Conservation (phyloP, 1,284 basidiomycete species). For the Sporisorium exsertum region DNA sequence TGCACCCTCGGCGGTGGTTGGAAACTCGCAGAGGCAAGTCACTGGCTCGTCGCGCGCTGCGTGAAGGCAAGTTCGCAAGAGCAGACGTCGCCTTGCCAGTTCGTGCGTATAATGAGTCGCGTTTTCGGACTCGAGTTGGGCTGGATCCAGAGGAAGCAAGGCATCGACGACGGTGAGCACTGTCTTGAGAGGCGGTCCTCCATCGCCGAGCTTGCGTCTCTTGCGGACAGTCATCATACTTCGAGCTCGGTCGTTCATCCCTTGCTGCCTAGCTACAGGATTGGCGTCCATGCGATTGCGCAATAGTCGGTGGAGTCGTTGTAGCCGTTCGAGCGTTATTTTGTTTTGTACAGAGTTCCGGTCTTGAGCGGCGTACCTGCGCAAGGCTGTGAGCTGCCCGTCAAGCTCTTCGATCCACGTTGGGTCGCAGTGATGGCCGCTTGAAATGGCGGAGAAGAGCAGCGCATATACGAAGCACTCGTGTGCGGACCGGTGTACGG, state of each 20-base stretch:
- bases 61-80: slow-evolving; percentile 15
- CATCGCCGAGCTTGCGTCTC: slow-evolving; percentile 18
- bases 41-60: neutral
- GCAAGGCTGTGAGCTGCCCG: slow-evolving; percentile 6
- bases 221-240: slow-evolving; percentile 3
- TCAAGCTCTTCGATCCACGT: slow-evolving; percentile 13
- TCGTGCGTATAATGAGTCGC: slow-evolving; percentile 4
- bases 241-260: neutral
- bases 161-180: slow-evolving; percentile 11
- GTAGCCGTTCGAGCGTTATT: neutral
- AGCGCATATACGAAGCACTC: slow-evolving; percentile 17
- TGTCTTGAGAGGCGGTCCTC: neutral
- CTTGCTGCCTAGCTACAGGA: slow-evolving; percentile 1
- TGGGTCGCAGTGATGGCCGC: slow-evolving; percentile 12
- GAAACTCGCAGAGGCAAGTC: slow-evolving; percentile 8
- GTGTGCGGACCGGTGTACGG: neutral
- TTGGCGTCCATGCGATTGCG: neutral
- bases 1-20: neutral
- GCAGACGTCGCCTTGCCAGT: slow-evolving; percentile 23
- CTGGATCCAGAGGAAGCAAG: slow-evolving; percentile 3
- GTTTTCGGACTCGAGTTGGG: neutral
- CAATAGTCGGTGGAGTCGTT: slow-evolving; percentile 8
- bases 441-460: slow-evolving; percentile 5
- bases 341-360: neutral
- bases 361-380: neutral